Conservation (phyloP, 192 early-diverging fungal species). For the Coemansia sp. region DNA sequence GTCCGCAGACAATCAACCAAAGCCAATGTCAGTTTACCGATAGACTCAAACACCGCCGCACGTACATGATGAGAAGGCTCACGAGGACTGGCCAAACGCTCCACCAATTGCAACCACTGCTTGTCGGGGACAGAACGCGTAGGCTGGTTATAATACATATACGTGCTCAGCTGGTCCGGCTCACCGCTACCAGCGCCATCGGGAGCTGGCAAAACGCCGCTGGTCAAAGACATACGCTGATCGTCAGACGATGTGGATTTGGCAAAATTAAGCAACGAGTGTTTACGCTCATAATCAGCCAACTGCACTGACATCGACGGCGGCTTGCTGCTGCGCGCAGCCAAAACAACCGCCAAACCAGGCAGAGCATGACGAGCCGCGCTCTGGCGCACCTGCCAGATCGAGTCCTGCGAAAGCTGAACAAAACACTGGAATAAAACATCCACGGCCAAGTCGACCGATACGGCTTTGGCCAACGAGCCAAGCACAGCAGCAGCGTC, state of each 20-base stretch:
- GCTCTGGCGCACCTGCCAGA: slow-evolving; percentile 57
- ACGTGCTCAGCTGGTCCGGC: slow-evolving; percentile 13
- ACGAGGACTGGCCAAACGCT: slow-evolving; percentile 41
- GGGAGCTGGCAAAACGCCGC: not conserved
- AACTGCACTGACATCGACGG: not conserved
- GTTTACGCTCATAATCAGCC: slow-evolving; percentile 22
- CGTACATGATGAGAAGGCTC: slow-evolving; percentile 56
- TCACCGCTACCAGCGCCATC: not conserved
- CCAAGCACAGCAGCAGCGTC: slow-evolving; percentile 53
- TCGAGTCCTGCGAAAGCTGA: slow-evolving; percentile 34
- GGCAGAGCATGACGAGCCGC: slow-evolving; percentile 51
- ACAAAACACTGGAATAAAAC: slow-evolving; percentile 48
- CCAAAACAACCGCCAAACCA: slow-evolving; percentile 49
- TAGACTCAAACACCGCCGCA: slow-evolving; percentile 49
- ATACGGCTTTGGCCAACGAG: slow-evolving; percentile 48
- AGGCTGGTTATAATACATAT: slow-evolving; percentile 25
- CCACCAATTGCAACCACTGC: slow-evolving; percentile 52
- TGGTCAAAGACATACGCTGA: not conserved
- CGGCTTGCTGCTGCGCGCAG: slow-evolving; percentile 11
- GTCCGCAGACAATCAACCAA: slow-evolving; percentile 41
- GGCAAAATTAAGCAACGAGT: slow-evolving; percentile 30
- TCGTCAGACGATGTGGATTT: not conserved
- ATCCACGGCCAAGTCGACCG: slow-evolving; percentile 42
- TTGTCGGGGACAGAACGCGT: slow-evolving; percentile 35
- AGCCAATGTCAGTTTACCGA: slow-evolving; percentile 46